A percentile compares a stretch with the other conserved stretches of the same genome.
Evolutionary conservation across 2,329 filamentous ascomycete species (phyloP).

Genomic region (Epichloe sibirici): DNA sequence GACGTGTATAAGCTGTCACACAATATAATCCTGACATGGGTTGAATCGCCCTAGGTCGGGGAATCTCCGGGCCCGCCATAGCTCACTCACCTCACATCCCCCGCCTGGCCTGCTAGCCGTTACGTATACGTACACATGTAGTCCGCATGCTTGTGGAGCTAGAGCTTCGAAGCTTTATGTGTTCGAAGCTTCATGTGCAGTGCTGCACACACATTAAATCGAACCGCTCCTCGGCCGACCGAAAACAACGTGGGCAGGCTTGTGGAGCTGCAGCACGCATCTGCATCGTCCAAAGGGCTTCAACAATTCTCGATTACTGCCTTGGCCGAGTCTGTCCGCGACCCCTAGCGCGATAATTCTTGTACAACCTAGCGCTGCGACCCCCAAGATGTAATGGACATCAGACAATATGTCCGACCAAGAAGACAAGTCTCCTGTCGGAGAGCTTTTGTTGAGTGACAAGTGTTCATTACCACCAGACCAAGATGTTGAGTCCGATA

Average conservation of each 20-base stretch:
- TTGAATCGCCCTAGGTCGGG: slow-evolving; percentile 1
- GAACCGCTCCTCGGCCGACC: not conserved
- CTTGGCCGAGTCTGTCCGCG: not conserved
- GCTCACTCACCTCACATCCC: slow-evolving; percentile 8
- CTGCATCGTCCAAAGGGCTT: not conserved
- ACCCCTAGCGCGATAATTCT: not conserved
- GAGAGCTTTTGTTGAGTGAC: slow-evolving; percentile 28
- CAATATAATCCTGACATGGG: too few relatives aligned
- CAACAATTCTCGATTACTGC: not conserved
- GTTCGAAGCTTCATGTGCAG: not conserved
- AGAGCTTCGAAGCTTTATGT: not conserved
- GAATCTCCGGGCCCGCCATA: slow-evolving; percentile 6
- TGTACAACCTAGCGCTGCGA: not conserved
- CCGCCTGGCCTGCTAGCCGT: not conserved
- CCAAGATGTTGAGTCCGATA: slow-evolving; percentile 10
- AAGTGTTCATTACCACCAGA: slow-evolving; percentile 28
- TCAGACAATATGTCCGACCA: slow-evolving; percentile 33
- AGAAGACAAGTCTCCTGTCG: slow-evolving; percentile 30
- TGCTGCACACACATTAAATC: not conserved
- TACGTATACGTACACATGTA: slow-evolving; percentile 5
- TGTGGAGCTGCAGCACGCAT: not conserved
- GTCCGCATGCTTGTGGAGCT: not conserved
- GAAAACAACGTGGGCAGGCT: not conserved
- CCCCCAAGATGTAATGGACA: slow-evolving; percentile 24
- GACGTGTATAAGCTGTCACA: too few relatives aligned